Base-by-base conservation (phyloP, 331 rosid species). In the Malus hybrid region DNA sequence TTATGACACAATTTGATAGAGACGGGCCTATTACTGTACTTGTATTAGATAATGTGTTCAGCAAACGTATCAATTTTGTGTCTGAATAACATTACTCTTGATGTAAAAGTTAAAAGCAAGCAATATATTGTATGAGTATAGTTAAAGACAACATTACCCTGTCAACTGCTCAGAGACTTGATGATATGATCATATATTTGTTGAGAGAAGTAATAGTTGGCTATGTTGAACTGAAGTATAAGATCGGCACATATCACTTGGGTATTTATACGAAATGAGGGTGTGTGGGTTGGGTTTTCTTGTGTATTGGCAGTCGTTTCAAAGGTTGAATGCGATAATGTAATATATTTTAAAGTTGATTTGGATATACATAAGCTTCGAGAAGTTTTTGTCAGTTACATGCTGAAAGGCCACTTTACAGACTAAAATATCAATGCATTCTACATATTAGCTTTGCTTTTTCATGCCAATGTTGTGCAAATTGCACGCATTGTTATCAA, bases 371-470 rank as follows among this genome's bases (percentile, higher is more conserved):
- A 13, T 62, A 12, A 28, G 9, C 11, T 31, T 64, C 44, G 14
- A 31, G 44, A 64, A 64, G 24, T 15, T 64, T 64, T 62, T n/a
- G 15, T 59, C 20, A 19, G 3, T 27, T 27, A 28, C 83, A 76
- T 62, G 67, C 66, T 56, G 62, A 70, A 46, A 72, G 24, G 28
- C 42, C 78, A 71, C 87, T 85, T 83, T 80, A 79, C 84, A 83
- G 89, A 56, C 39, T 5, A 50, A 63, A 32, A 28, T 14, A 14
- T 29, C 1, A 1, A 16, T 31, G 6, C 10, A 27, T 64, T 31
- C 1, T 14, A 65, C 20, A 32, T 10, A 15, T 18, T 3, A 8
- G 4, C 8, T 2, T 32, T 65, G 27, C 69, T 80, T 76, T 77
- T 80, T 8, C 6, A 50, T 33, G 55, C 71, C 68, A 62, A 71